Base-by-base conservation (phyloP, 495 filamentous ascomycete genomes). In the Talaromyces liani region DNA sequence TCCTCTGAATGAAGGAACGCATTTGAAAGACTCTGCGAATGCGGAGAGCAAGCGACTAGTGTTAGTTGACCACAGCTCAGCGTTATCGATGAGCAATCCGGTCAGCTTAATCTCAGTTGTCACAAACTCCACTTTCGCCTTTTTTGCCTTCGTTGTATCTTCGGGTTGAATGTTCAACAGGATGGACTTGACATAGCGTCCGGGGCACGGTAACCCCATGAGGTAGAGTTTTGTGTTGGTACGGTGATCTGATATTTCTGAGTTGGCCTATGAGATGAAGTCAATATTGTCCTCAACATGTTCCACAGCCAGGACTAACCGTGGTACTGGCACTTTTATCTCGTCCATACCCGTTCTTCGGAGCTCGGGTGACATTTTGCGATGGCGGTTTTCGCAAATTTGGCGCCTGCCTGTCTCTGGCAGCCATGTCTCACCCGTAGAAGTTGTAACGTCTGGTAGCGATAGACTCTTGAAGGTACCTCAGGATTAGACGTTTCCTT, bases 1-100 rank as follows among this genome's bases (percentile, higher is more conserved):
- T 16, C 74, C 76, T 59, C 73, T 69, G 45, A 72, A 72, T 25
- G 68, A 72, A 3, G 68, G 65, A n/a, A 81, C 62, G 5, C 68
- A 63, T 7, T 55, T 60, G n/a, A 81, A 59, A 0, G 71, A 73
- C 58, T 65, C 70, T 10, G 71, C 64, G 31, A 80, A 45, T 1
- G 70, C 68, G 2, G 49, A 65, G 8, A 74, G 62, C 29, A 79
- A 61, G 2, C 68, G 66, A 16, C 25, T 18, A n/a, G 65, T 62
- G 51, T 77, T 77, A 24, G 68, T 70, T 0, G 69, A 68, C 45
- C 41, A 53, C 29, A 29, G 45, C 24, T 47, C n/a, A 20, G 9
- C 57, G 57, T 57, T 69, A 67, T 60, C 67, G 61, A 39, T 39
- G 16, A 39, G 58, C 49, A 57, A 59, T 58, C 64, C n/a, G 9